Evolutionary conservation across 2,329 filamentous ascomycete genomes (phyloP), one percentile per base, ranked within the genome.

Genomic region (Raffaelea deltoideospora): DNA sequence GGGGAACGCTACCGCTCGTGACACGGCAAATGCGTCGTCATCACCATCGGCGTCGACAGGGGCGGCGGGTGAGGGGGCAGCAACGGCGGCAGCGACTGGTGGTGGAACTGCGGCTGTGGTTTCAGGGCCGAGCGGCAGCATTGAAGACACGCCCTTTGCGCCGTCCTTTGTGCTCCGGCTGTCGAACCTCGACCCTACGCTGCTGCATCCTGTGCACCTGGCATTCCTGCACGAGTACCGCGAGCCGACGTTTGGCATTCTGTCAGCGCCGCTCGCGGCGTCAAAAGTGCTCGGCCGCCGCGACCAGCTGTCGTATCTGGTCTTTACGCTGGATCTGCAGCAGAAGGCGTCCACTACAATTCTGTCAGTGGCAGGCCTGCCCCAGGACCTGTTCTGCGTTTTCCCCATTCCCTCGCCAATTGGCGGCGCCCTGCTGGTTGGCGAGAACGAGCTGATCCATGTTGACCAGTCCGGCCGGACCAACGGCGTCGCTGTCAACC

Each of bases 191-290:
- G 88, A 96, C 56, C 82, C 87, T 43, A 76, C 72, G 44, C 69
- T 98, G 47, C 75, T 88, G 41, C 82, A 94, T 57, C 86, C 88
- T 34, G 76, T 95, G 50, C 84, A 94, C 53, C 73, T 98, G 51
- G 79, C 83, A 38, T 98, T 98, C 56, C 64, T 98, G 45, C 75
- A 96, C 67, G 88, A 96, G 61, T 98, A 98, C 58, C 79, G 90
- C 55, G 90, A 96, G 58, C 88, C 90, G 11, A 98, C 90, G 0
- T 94, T 98, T 60, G 90, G 88, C 39, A 87, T 98, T 42, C 66
- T 98, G 30, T 90, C 85, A 33, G 83, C 87, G 2, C 77, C 76
- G 36, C 64, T 74, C 44, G 67, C 77, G 26, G 74, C 79, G 13
- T 87, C 86, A n/a, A 67, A 69, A 38, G 78, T 83, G 3, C 64